phyloP scores from a whole-genome alignment of 2,329 filamentous ascomycete genomes.

The Aspergillus pseudoterreus region DNA sequence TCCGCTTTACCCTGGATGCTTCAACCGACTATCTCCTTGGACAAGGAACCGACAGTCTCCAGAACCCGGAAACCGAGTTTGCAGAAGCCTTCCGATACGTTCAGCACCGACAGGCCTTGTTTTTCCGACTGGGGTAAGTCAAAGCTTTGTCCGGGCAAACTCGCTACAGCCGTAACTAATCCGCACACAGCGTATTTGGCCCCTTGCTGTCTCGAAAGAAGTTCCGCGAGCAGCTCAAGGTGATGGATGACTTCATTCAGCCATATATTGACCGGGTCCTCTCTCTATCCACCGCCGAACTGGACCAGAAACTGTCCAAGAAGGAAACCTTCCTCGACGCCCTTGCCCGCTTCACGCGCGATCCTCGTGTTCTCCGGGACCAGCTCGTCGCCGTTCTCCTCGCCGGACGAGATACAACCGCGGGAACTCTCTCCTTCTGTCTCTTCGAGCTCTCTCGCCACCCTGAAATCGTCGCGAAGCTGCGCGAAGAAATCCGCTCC shows the following conservation, averaged over 20 bases:
- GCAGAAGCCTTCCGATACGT: constrained; percentile 79
- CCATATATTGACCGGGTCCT: constrained; percentile 74
- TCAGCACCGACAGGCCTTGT: constrained; percentile 67
- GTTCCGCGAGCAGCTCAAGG: constrained; percentile 62
- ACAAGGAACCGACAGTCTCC: constrained; percentile 61
- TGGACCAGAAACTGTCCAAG: constrained; percentile 66
- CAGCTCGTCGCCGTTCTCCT: constrained; percentile 80
- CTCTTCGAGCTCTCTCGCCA: constrained; percentile 77
- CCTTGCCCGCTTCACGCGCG: constrained; percentile 73
- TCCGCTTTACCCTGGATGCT: constrained; percentile 77
- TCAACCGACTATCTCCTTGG: constrained; percentile 85
- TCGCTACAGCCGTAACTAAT: neutral
- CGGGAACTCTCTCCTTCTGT: constrained; percentile 73
- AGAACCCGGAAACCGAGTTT: constrained; percentile 65
- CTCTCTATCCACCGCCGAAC: constrained; percentile 64
- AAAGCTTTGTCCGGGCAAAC: neutral
- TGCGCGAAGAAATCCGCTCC: constrained; percentile 69
- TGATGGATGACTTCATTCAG: constrained; percentile 73
- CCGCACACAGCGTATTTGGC: constrained; percentile 52
- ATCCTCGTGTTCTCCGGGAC: constrained; percentile 65
- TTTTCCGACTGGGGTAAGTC: constrained; percentile 59
- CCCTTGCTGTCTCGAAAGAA: constrained; percentile 59
- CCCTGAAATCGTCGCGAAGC: constrained; percentile 62
- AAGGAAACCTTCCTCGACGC: constrained; percentile 84
- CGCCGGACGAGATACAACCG: constrained; percentile 80